Base-by-base conservation (phyloP, 805 yeast genomes). In the Hanseniaspora taiwanica region DNA sequence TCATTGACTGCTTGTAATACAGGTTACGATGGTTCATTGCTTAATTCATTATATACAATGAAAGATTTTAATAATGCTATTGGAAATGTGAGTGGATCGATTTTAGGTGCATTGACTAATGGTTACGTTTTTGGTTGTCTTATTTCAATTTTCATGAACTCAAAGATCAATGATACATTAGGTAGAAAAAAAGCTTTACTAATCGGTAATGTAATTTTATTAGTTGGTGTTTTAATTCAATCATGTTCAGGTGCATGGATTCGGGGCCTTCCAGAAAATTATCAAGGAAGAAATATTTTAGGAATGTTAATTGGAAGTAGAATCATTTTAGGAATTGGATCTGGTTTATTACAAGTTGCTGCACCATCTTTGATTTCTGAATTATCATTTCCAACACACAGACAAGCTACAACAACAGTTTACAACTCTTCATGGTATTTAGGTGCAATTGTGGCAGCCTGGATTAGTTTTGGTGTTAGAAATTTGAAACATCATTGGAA, bases 371-470 rank as follows among this genome's bases (percentile, higher is more conserved):
- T 71, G 50, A 61, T 72, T 35, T 62, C 76, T 3, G 78, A 74
- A 48, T 45, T 71, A 17, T 55, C 76, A 2, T 72, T 58, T 47
- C 78, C 78, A 18, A 46, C 64, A 2, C 68, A 64, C 38, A 55
- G 74, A 49, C 58, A 60, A 32, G 54, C 60, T 25, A 47, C 59
- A 34, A 66, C 72, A 21, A 61, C 72, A n/a, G 55, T 65, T 41
- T 72, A 63, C 56, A 72, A 72, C 52, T 62, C 67, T 17, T 64
- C 66, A 44, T 71, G 74, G 76, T 70, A 68, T 47, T 48, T 69
- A 29, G 78, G 78, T 36, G 73, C 74, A n/a, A 51, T 70, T 41
- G 52, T 72, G 36, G 71, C 76, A 6, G 70, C 73, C 21, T 67
- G 73, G 71, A 63, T 65, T 38, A 61, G 73, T 2, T 70, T 60